phyloP scores from a whole-genome alignment of 1,284 basidiomycete species.

The Fomitopsis schrenkii region DNA sequence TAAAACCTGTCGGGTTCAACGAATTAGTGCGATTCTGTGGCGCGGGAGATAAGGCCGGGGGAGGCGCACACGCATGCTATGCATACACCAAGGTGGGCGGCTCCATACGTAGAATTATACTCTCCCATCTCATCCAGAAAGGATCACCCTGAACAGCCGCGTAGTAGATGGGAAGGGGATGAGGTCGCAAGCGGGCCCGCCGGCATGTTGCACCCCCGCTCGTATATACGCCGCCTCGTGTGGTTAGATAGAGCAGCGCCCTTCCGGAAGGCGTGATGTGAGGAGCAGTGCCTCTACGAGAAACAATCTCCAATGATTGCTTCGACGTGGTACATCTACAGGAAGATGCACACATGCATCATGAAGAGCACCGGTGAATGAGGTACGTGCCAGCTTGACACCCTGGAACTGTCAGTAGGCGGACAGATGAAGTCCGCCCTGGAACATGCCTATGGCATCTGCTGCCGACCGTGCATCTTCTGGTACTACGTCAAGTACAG shows the following conservation, averaged over 20 bases:
- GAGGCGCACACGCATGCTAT: slow-evolving; percentile 15
- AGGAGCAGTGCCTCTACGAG: background rate
- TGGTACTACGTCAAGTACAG: too few species aligned
- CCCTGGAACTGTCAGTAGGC: too few species aligned
- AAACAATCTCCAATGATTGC: background rate
- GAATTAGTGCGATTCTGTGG: background rate
- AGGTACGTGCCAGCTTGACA: background rate
- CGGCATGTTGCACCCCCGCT: background rate
- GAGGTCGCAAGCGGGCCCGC: background rate
- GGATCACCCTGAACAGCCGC: background rate
- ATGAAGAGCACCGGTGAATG: background rate
- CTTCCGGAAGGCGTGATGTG: background rate
- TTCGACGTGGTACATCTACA: background rate
- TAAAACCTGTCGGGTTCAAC: slow-evolving; percentile 26
- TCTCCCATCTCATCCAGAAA: slow-evolving; percentile 7
- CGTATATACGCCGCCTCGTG: background rate
- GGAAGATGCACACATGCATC: background rate
- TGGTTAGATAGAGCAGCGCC: background rate
- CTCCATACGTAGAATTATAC: slow-evolving; percentile 17
- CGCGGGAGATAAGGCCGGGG: background rate
- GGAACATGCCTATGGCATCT: too few species aligned
- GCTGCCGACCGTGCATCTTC: too few species aligned
- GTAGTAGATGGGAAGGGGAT: background rate
- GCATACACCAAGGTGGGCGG: slow-evolving; percentile 18
- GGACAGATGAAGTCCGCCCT: too few species aligned